Evolutionary conservation across 371 early-diverging fungal species (phyloP).

Genomic region (Mortierella sp.): DNA sequence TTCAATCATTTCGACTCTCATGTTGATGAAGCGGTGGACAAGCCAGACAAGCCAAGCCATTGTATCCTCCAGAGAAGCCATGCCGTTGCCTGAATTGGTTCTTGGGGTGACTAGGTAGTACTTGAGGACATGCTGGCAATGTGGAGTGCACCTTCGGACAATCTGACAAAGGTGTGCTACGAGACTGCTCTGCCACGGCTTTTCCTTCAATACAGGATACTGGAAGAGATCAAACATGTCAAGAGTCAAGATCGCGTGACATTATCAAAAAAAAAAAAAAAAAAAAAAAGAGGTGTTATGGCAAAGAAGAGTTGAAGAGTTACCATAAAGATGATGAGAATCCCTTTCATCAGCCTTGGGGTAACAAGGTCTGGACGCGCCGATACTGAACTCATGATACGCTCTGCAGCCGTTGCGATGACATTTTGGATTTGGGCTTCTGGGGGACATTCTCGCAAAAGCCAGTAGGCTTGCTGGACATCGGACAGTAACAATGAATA

Average conservation of each 20-base stretch:
- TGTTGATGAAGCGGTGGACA: constrained; percentile 47
- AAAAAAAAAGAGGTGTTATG: too few relatives aligned
- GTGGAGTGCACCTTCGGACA: constrained; percentile 35
- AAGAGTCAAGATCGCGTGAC: too few relatives aligned
- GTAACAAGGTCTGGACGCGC: constrained; percentile 46
- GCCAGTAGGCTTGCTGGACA: constrained; percentile 53
- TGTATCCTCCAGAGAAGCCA: constrained; percentile 48
- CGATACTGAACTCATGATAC: constrained; percentile 52
- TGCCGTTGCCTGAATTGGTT: constrained; percentile 36
- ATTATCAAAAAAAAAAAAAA: too few relatives aligned
- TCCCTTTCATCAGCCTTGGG: constrained; percentile 50
- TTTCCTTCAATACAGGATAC: constrained; percentile 47
- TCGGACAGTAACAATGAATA: constrained; percentile 39
- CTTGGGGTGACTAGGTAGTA: constrained; percentile 45
- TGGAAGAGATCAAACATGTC: background rate
- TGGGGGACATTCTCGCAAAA: constrained; percentile 42
- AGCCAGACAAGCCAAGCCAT: constrained; percentile 55
- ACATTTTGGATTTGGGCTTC: constrained; percentile 41
- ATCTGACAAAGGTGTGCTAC: constrained; percentile 49
- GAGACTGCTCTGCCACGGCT: constrained; percentile 47
- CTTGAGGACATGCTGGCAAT: constrained; percentile 43
- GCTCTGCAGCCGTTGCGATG: constrained; percentile 49
- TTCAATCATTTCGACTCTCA: constrained; percentile 44
- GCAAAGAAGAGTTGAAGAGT: too few relatives aligned
- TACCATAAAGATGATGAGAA: constrained; percentile 56